Evolutionary conservation across 2,329 filamentous ascomycete species (phyloP).

Genomic region (Colletotrichum brevisporum): DNA sequence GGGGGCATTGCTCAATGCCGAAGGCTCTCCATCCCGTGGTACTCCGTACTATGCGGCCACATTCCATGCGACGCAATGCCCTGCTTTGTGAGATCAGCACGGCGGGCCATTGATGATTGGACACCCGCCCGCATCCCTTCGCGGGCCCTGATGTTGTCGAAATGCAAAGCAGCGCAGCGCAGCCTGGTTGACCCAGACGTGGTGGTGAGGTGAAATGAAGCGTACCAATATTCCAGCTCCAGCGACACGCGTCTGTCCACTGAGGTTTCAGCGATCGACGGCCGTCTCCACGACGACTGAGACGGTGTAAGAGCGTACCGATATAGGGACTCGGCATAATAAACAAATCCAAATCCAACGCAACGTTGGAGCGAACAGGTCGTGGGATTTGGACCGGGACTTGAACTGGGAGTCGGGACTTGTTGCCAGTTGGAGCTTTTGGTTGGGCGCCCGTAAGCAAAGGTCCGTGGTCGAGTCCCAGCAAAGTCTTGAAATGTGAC

Average conservation of each 20-base stretch:
- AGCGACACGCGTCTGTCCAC: conserved; percentile 16
- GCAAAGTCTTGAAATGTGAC: conserved; percentile 26
- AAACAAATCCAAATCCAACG: conserved; percentile 15
- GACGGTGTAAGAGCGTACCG: conserved; percentile 19
- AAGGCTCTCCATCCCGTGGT: conserved; percentile 17
- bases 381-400: too few species aligned
- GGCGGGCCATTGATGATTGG: too few species aligned
- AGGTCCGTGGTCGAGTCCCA: too few species aligned
- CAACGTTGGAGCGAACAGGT: conserved; percentile 1
- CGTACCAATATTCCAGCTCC: conserved; percentile 13
- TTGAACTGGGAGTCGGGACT: too few species aligned
- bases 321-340: conserved; percentile 17
- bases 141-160: too few species aligned
- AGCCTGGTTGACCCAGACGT: conserved; percentile 7
- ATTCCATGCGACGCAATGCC: conserved; percentile 24
- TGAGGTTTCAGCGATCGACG: conserved; percentile 13
- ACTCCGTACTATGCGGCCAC: conserved; percentile 18
- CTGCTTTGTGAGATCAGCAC: neutral
- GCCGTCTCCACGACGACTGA: conserved; percentile 27
- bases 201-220: conserved; percentile 33
- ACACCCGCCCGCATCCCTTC: too few species aligned
- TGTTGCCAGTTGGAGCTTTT: too few species aligned
- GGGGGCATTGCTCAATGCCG: conserved; percentile 34
- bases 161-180: too few species aligned
- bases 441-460: too few species aligned